Evolutionary conservation across 495 filamentous ascomycete genomes (phyloP), one percentile per base, ranked within the genome.

Genomic region (Aspergillus olivimuriae): DNA sequence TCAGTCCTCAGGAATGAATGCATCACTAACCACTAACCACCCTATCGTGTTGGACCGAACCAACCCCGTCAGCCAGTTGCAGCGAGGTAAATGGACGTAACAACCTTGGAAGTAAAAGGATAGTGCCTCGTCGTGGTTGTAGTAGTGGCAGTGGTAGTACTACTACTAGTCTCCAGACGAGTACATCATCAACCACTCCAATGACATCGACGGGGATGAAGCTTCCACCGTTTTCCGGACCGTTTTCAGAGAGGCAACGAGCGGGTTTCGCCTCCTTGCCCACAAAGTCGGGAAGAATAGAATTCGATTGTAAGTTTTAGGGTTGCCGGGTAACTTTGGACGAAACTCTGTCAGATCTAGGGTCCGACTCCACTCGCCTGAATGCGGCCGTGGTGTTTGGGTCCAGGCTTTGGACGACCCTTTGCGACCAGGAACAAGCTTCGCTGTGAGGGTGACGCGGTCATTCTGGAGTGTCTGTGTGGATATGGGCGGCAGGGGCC

Each of bases 191-290:
- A 34, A 35, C 43, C 34, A 35, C 26, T 11, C 6, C 36, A 26
- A 43, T 47, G 49, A 47, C 49, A 52, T 52, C 19, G 49, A 52
- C 20, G 7, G n/a, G 17, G 35, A 30, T 17, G 33, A 44, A 52
- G 39, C 44, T 47, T 47, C 49, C 49, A 44, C 15, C 23, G 30
- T 20, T 33, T 36, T 30, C 44, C 36, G 40, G 39, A 33, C 46
- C 43, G 43, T 43, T 48, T 48, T 30, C 46, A 42, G 47, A 35
- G 14, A 18, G 12, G n/a, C n/a, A n/a, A n/a, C n/a, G n/a, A n/a
- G n/a, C n/a, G n/a, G n/a, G 23, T 16, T 15, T 34, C 19, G 32
- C 20, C 11, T 35, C 41, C 33, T 36, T 26, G 12, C 23, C 23
- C n/a, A n/a, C n/a, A n/a, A 9, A 36, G 22, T 34, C 31, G 18